Evolutionary conservation across 306 rosid genomes (phyloP).

Genomic region (Oemleria cerasiformis): DNA sequence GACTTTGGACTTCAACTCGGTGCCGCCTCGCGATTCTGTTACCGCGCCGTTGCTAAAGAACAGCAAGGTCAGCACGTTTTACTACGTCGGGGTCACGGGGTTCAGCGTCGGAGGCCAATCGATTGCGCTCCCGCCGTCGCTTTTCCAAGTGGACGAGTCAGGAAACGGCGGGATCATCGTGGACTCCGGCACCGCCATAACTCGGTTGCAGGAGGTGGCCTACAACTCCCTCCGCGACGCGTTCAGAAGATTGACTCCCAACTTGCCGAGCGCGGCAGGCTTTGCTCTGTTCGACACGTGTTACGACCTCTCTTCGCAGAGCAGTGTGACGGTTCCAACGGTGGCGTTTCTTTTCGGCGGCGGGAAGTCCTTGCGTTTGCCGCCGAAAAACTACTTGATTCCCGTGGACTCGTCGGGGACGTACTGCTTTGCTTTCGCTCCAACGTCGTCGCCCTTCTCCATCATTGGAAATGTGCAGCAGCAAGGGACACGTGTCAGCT

Average conservation of each 20-base stretch:
- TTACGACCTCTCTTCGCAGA: slow-evolving; percentile 55
- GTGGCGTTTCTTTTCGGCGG: slow-evolving; percentile 60
- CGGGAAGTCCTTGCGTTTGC: slow-evolving; percentile 42
- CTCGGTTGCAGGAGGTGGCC: slow-evolving; percentile 57
- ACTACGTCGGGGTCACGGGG: slow-evolving; percentile 59
- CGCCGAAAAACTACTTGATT: slow-evolving; percentile 77
- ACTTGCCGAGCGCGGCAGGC: slow-evolving; percentile 31
- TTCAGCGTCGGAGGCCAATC: slow-evolving; percentile 62
- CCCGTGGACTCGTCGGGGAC: slow-evolving; percentile 68
- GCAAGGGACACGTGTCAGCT: slow-evolving; percentile 95
- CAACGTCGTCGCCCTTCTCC: slow-evolving; percentile 58
- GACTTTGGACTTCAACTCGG: slow-evolving; percentile 83
- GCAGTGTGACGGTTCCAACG: slow-evolving; percentile 63
- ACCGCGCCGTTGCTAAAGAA: slow-evolving; percentile 39
- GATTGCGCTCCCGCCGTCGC: slow-evolving; percentile 43
- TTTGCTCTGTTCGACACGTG: slow-evolving; percentile 83
- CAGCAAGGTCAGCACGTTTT: slow-evolving; percentile 45
- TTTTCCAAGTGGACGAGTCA: slow-evolving; percentile 41
- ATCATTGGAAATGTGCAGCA: slow-evolving; percentile 93
- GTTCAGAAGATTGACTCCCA: slow-evolving; percentile 44
- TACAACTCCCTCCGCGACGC: slow-evolving; percentile 74
- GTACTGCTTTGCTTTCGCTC: slow-evolving; percentile 85
- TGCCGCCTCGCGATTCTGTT: slow-evolving; percentile 57
- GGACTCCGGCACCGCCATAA: slow-evolving; percentile 83
- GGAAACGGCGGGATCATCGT: slow-evolving; percentile 77